Percentiles rank a stretch among this genome's conserved stretches.
Conservation (phyloP, 495 filamentous ascomycete species). For the Glarea lozoyensis region DNA sequence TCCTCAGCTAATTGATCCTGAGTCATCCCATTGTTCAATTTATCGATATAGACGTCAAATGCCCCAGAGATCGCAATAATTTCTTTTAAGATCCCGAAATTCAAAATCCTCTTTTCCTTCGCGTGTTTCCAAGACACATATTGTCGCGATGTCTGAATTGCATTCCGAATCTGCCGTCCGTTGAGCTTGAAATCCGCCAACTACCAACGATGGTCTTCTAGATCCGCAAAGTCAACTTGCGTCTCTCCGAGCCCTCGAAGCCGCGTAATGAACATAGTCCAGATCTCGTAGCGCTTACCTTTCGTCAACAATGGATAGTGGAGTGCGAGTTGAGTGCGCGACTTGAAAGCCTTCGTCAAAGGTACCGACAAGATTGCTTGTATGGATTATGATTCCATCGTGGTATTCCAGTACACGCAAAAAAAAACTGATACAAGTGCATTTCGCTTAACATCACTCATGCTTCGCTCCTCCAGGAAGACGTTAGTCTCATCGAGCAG, state of each 20-base stretch:
- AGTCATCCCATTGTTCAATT: neutral
- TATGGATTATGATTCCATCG: neutral
- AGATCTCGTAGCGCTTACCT: neutral
- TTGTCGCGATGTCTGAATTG: neutral
- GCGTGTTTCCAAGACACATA: neutral
- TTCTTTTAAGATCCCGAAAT: neutral
- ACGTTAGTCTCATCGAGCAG: neutral
- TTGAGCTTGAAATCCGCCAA: neutral
- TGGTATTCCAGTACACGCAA: neutral
- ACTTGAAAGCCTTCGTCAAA: neutral
- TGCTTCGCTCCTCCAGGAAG: neutral
- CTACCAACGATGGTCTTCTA: neutral
- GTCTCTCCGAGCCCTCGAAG: neutral
- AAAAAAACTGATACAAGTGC: neutral
- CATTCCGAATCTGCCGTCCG: slow-evolving; percentile 8
- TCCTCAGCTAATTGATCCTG: neutral
- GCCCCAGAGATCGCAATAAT: neutral
- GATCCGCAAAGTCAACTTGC: neutral
- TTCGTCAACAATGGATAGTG: neutral
- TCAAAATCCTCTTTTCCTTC: neutral
- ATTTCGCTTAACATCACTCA: neutral
- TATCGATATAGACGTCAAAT: neutral
- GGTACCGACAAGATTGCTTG: neutral
- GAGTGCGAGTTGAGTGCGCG: neutral
- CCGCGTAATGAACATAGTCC: neutral